phyloP scores from a whole-genome alignment of 352 stramenopile genomes.

The Globisporangium paroecandrum region DNA sequence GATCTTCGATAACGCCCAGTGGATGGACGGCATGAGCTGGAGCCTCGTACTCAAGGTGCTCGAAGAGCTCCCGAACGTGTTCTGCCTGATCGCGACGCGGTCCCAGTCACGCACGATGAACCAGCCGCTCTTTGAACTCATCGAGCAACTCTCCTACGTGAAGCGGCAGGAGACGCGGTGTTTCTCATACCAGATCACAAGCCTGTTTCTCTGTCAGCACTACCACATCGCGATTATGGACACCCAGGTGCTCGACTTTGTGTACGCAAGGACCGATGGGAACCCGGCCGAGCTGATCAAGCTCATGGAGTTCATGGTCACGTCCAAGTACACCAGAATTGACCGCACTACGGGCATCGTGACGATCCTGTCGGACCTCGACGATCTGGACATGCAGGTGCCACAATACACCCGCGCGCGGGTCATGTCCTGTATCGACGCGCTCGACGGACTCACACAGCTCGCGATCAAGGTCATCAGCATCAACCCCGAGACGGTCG shows the following conservation, averaged over 20 bases:
- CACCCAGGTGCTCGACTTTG: slow-evolving; percentile 70
- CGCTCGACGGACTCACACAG: slow-evolving; percentile 47
- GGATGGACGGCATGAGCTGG: slow-evolving; percentile 68
- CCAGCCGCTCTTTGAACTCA: slow-evolving; percentile 34
- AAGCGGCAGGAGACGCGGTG: slow-evolving; percentile 52
- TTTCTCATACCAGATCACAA: slow-evolving; percentile 66
- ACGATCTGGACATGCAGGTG: slow-evolving; percentile 73
- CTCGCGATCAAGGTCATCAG: slow-evolving; percentile 65
- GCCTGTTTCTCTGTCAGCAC: slow-evolving; percentile 68
- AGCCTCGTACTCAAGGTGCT: slow-evolving; percentile 55
- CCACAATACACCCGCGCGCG: slow-evolving; percentile 67
- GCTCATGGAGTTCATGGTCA: slow-evolving; percentile 65
- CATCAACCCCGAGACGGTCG: slow-evolving; percentile 58
- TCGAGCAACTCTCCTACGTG: slow-evolving; percentile 33
- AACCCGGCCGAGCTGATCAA: slow-evolving; percentile 69
- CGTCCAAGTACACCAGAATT: slow-evolving; percentile 61
- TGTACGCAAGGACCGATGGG: slow-evolving; percentile 58
- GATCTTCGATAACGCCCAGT: slow-evolving; percentile 73
- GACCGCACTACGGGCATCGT: slow-evolving; percentile 44
- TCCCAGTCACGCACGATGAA: slow-evolving; percentile 31
- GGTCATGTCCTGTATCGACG: slow-evolving; percentile 67
- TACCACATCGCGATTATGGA: slow-evolving; percentile 85
- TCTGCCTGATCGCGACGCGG: slow-evolving; percentile 50
- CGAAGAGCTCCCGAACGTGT: slow-evolving; percentile 54
- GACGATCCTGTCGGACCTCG: slow-evolving; percentile 64